Base-by-base conservation (phyloP, 208 protist genomes). In the Strigomonas culicis region DNA sequence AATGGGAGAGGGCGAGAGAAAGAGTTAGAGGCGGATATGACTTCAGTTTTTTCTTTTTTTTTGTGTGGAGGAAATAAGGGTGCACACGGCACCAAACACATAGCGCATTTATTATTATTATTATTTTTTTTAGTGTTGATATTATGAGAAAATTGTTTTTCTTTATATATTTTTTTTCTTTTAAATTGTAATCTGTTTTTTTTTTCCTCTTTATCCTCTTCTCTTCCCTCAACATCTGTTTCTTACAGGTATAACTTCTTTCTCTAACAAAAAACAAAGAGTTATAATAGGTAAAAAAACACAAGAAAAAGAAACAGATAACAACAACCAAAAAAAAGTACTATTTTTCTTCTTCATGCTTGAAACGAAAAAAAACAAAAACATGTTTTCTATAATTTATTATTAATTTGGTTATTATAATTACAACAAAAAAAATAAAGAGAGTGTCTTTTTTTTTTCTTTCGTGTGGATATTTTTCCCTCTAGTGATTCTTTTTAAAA, bases 11-110 rank as follows among this genome's bases (percentile, higher is more conserved):
- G 25, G 25, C 6, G 49, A 53, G 6, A 53, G 10, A 10, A 24
- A 43, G 2, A 27, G 8, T 31, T 66, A 56, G 11, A 58, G 39
- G 4, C 31, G 4, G 19, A 66, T 59, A 46, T 58, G 7, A 49
- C 13, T 13, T 59, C 30, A 8, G 8, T 51, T 49, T 59, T 44
- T 67, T 59, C 49, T 59, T 4, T 72, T 10, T 66, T 65, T 1
- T 63, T 69, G 6, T 47, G 13, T 47, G 13, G 13, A 21, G 41
- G 13, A 21, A n/a, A n/a, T n/a, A n/a, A n/a, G n/a, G n/a, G n/a
- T n/a, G n/a, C n/a, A n/a, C n/a, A n/a, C n/a, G n/a, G n/a, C n/a
- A n/a, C n/a, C n/a, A n/a, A n/a, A n/a, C n/a, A n/a, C n/a, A n/a
- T n/a, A n/a, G n/a, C 19, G 15, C 19, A 47, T 47, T 55, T 27